Evolutionary conservation across 371 early-diverging fungal species (phyloP).

Genomic region (Mortierella sp.): DNA sequence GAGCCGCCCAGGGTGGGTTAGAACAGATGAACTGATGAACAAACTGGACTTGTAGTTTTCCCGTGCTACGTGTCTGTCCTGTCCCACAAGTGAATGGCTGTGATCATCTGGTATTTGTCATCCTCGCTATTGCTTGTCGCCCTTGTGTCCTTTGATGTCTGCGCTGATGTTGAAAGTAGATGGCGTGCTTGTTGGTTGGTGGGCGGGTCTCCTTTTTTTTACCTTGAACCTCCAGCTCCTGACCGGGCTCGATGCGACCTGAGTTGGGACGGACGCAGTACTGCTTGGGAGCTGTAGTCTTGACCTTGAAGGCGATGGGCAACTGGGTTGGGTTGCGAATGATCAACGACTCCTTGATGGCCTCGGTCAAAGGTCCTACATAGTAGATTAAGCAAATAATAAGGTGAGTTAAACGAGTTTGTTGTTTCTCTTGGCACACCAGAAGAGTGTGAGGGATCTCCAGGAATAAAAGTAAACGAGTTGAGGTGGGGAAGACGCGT

Average conservation of each 20-base stretch:
- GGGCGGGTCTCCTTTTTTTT: not conserved
- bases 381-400: conserved; percentile 10
- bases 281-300: conserved; percentile 96
- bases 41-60: not conserved
- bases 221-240: conserved; percentile 81
- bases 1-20: not conserved
- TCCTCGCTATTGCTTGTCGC: not conserved
- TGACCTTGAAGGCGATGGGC: conserved; percentile 93
- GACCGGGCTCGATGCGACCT: conserved; percentile 83
- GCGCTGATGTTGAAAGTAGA: not conserved
- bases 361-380: conserved; percentile 84
- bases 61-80: not conserved
- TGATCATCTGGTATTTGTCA: conserved; percentile 8
- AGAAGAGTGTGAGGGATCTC: not conserved
- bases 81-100: not conserved
- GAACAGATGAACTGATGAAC: not conserved
- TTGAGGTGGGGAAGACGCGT: not conserved
- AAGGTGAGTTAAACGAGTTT: not conserved
- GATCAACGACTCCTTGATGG: conserved; percentile 69
- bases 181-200: not conserved
- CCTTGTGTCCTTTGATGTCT: not conserved
- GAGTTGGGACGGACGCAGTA: conserved; percentile 97
- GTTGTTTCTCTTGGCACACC: not conserved
- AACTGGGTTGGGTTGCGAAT: conserved; percentile 77
- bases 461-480: too few relatives aligned